Evolutionary conservation across 371 early-diverging fungal species (phyloP).

Genomic region (Gilbertella persicaria): DNA sequence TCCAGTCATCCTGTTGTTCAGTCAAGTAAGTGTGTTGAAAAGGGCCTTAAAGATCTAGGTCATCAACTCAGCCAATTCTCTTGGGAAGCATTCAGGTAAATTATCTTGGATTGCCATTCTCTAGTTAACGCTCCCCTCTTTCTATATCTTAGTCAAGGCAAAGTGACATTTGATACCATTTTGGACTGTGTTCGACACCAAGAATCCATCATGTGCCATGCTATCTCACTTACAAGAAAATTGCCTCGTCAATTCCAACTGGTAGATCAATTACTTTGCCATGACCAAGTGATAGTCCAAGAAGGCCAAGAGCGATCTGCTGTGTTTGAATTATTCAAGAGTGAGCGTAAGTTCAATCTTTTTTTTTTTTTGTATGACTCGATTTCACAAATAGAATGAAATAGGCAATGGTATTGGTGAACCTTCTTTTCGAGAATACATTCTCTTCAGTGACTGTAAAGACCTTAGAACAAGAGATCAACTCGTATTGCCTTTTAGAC

Average conservation of each 20-base stretch:
- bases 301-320: constrained; percentile 65
- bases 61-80: constrained; percentile 43
- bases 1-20: constrained; percentile 62
- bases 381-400: no score
- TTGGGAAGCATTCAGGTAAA: constrained; percentile 57
- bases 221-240: constrained; percentile 67
- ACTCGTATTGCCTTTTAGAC: constrained; percentile 28
- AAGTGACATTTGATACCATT: constrained; percentile 42
- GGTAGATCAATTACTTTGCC: constrained; percentile 59
- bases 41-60: constrained; percentile 48
- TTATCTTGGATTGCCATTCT: not conserved
- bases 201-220: constrained; percentile 63
- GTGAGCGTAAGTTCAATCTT: constrained; percentile 43
- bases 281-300: constrained; percentile 46
- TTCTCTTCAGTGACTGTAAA: constrained; percentile 39
- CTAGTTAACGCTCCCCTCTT: constrained; percentile 14
- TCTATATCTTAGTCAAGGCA: constrained; percentile 39
- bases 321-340: constrained; percentile 60
- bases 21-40: constrained; percentile 46
- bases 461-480: constrained; percentile 18
- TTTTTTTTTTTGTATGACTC: not conserved
- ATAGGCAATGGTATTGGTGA: constrained; percentile 33
- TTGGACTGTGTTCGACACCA: constrained; percentile 54
- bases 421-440: constrained; percentile 53
- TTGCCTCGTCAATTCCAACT: constrained; percentile 71